Conservation (phyloP, 2,329 filamentous ascomycete species). For the Trichoderma koningii region DNA sequence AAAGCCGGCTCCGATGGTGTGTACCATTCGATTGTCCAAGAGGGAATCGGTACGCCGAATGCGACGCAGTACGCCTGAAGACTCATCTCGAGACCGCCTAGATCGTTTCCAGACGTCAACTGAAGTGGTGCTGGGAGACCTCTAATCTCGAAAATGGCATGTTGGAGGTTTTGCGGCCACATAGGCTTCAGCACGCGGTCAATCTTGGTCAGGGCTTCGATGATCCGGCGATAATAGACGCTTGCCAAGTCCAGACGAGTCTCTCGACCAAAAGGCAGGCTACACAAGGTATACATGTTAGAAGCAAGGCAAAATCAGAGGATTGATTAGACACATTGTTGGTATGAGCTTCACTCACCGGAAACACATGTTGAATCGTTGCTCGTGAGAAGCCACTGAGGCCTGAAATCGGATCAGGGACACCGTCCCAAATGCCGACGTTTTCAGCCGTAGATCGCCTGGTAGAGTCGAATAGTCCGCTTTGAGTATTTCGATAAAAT, state of each 20-base stretch:
- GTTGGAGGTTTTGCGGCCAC: conserved; percentile 59
- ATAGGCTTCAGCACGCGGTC: conserved; percentile 60
- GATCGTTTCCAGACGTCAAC: conserved; percentile 56
- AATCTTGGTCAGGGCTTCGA: conserved; percentile 55
- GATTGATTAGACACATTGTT: neutral
- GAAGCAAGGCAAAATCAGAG: neutral
- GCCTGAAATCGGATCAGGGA: conserved; percentile 55
- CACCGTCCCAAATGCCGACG: conserved; percentile 55
- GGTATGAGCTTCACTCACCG: conserved; percentile 44
- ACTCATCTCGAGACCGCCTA: conserved; percentile 57
- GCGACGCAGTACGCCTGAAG: conserved; percentile 58
- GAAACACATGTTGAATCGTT: conserved; percentile 58
- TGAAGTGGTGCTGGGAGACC: conserved; percentile 56
- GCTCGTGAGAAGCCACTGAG: conserved; percentile 54
- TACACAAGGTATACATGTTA: conserved; percentile 29
- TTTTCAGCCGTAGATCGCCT: conserved; percentile 52
- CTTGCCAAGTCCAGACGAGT: conserved; percentile 55
- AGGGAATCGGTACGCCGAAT: conserved; percentile 52
- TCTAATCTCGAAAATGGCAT: conserved; percentile 54
- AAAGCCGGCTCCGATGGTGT: conserved; percentile 53
- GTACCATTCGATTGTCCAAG: conserved; percentile 54
- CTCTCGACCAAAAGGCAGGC: conserved; percentile 48
- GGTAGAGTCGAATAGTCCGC: conserved; percentile 46
- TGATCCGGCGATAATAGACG: conserved; percentile 55
- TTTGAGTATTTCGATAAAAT: conserved; percentile 54